Conservation (phyloP, 345 rosid species). For the Eutrema yunnanense region DNA sequence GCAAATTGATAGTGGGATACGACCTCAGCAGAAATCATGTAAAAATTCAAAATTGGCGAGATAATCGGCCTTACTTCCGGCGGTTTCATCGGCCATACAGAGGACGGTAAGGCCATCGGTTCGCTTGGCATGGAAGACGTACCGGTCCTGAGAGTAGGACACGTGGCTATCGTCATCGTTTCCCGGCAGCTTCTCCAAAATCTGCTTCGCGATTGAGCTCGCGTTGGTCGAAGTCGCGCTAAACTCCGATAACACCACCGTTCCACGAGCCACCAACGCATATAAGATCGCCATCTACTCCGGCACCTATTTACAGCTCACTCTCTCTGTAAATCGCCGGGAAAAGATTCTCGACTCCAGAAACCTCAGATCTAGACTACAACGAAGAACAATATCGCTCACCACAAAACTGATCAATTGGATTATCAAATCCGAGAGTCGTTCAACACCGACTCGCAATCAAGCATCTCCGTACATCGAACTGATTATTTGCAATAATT, state of each 20-base stretch:
- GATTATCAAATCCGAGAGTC: not conserved
- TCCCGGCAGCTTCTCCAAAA: constrained; percentile 75
- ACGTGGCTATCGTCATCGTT: constrained; percentile 54
- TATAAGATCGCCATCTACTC: constrained; percentile 69
- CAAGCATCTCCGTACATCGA: not conserved
- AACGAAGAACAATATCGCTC: not conserved
- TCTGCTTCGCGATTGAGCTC: constrained; percentile 70
- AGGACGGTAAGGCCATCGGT: constrained; percentile 94
- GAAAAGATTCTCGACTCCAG: not conserved
- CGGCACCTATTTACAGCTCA: not conserved
- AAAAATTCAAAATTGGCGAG: not conserved
- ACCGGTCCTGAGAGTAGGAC: constrained; percentile 90
- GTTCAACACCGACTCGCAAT: constrained; percentile 7
- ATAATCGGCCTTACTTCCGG: constrained; percentile 56
- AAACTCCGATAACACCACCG: constrained; percentile 86
- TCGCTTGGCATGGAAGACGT: constrained; percentile 85
- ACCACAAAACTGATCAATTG: not conserved
- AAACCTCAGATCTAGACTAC: constrained; percentile 9
- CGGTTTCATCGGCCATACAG: constrained; percentile 91
- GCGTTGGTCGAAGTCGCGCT: constrained; percentile 82
- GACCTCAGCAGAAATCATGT: not conserved
- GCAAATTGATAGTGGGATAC: not conserved
- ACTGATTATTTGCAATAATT: not conserved
- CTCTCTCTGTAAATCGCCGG: not conserved
- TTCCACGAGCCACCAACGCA: constrained; percentile 83